Evolutionary conservation across 805 yeast genomes (phyloP), one percentile per base, ranked within the genome.

Genomic region (Tetrapisispora pingtungensis): DNA sequence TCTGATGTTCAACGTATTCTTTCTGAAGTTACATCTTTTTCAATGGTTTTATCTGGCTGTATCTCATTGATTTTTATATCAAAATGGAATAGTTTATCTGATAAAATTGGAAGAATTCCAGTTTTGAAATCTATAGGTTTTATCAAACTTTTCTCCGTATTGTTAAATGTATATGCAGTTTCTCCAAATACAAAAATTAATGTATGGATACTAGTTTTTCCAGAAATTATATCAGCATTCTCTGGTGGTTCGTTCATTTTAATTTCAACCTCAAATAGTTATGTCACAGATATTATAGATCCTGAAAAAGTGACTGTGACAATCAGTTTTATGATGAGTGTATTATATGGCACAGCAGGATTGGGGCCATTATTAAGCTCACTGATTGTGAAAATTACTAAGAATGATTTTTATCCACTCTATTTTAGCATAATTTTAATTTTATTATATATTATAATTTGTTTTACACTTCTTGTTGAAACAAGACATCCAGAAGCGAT

Each of bases 211-310:
- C 67, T 78, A 48, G 59, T 82, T 1, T 30, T 70, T 0, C 64
- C 75, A 3, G 71, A 71, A 13, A 46, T 73, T 1, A 31, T 81
- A 1, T 71, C 70, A 27, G 70, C 78, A 22, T 42, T 73, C 3
- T 74, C 80, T n/a, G 96, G 96, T 20, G 82, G 87, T 0, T 41
- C 73, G 8, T 61, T 77, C 47, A 70, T 80, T 6, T 53, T 80
- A 30, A 54, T 82, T 41, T 75, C 81, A 10, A 64, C 82, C 27
- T 66, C 77, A 12, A 80, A 80, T 56, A 76, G 89, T 47, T 87
- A 85, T 56, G 71, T 84, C 15, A 69, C 86, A 4, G 96, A 87
- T 64, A 77, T 85, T 33, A 80, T 79, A 7, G 81, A 78, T 18
- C 73, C 84, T 1, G 70, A 68, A 30, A 69, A 74, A 44, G 66